These are phyloP conservation scores for Mycena olivaceomarginata DNA, from an alignment of 768 basidiomycete genomes.

Conservation along the genomic window DNA sequence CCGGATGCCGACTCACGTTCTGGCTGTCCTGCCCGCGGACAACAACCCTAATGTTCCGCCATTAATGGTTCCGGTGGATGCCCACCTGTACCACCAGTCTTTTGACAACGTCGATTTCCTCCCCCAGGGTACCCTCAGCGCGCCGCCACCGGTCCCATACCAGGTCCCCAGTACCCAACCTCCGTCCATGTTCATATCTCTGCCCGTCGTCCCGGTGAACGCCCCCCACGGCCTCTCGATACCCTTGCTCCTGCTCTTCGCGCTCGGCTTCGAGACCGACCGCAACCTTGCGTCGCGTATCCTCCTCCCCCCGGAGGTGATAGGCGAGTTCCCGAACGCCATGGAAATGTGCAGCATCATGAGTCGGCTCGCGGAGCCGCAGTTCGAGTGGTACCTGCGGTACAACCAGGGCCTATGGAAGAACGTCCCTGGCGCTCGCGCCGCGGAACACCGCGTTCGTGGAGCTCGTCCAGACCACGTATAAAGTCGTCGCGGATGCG, in stretches of 20 bases:
- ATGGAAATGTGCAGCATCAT: slow-evolving; percentile 74
- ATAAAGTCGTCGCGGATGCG: slow-evolving; percentile 87
- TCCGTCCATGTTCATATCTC: slow-evolving; percentile 65
- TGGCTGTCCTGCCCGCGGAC: slow-evolving; percentile 65
- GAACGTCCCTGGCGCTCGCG: slow-evolving; percentile 74
- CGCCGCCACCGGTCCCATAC: slow-evolving; percentile 56
- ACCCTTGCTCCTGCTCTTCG: slow-evolving; percentile 76
- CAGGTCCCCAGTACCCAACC: slow-evolving; percentile 43
- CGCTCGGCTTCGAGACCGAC: slow-evolving; percentile 70
- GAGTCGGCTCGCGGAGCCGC: slow-evolving; percentile 61
- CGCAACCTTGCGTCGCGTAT: slow-evolving; percentile 69
- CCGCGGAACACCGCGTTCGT: slow-evolving; percentile 66
- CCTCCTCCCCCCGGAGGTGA: slow-evolving; percentile 73
- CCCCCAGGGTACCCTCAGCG: slow-evolving; percentile 56
- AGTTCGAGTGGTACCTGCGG: slow-evolving; percentile 58
- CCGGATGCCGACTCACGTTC: slow-evolving; percentile 74
- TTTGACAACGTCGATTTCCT: slow-evolving; percentile 62
- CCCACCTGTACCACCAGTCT: slow-evolving; percentile 63
- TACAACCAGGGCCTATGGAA: slow-evolving; percentile 81
- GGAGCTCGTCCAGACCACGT: slow-evolving; percentile 74
- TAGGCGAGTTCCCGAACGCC: slow-evolving; percentile 78
- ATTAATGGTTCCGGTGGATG: slow-evolving; percentile 72
- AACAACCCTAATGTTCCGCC: slow-evolving; percentile 53
- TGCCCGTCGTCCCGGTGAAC: slow-evolving; percentile 70
- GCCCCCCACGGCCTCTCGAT: slow-evolving; percentile 75